These are phyloP conservation scores for Lactifluus pinguis DNA, from an alignment of 768 basidiomycete genomes.

Conservation along the genomic window DNA sequence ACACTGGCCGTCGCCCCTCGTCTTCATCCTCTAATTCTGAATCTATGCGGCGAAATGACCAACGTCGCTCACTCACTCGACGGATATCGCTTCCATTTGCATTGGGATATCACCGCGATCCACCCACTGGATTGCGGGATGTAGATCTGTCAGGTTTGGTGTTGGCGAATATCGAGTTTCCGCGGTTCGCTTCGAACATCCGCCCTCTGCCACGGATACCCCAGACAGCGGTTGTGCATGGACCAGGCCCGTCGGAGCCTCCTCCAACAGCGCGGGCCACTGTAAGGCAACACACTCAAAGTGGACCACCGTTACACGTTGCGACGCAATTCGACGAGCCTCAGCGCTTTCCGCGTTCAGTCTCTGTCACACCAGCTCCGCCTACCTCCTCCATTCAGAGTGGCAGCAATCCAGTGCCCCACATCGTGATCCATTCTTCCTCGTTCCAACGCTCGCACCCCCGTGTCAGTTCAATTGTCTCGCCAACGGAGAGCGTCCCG, in stretches of 20 bases:
- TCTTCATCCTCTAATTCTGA: conserved; percentile 13
- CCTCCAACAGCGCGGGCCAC: background rate
- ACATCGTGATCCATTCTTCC: conserved; percentile 18
- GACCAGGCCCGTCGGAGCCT: background rate
- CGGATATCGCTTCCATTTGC: conserved; percentile 18
- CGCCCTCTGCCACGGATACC: conserved; percentile 13
- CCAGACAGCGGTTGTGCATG: background rate
- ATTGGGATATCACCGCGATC: conserved; percentile 11
- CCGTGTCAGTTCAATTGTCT: conserved; percentile 14
- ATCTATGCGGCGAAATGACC: conserved; percentile 2
- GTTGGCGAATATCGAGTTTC: conserved; percentile 4
- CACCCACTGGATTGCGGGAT: background rate
- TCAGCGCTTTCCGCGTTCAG: conserved; percentile 8
- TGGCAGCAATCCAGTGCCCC: background rate
- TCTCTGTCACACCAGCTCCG: conserved; percentile 5
- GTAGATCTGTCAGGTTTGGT: background rate
- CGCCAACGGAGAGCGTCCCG: conserved; percentile 30
- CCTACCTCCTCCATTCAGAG: conserved; percentile 3
- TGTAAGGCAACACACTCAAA: background rate
- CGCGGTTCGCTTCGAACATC: conserved; percentile 3
- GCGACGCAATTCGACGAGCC: conserved; percentile 3
- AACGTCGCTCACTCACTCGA: background rate
- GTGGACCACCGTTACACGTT: conserved; percentile 10
- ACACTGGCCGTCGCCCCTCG: background rate
- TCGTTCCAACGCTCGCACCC: conserved; percentile 18